Base-by-base conservation (phyloP, 2,329 filamentous ascomycete species). In the Helminthosporium solani region DNA sequence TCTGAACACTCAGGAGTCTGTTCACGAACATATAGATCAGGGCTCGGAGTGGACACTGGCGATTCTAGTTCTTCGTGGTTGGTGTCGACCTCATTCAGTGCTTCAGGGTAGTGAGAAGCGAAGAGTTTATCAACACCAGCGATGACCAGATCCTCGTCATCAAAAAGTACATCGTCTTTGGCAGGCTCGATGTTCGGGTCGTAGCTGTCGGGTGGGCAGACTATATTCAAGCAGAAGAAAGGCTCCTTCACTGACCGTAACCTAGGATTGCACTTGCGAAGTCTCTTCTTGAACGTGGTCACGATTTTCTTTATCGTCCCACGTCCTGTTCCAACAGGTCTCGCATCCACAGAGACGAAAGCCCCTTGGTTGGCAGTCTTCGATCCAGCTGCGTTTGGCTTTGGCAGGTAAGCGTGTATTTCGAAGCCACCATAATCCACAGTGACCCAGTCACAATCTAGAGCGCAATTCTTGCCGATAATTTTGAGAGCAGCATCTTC, bases 161-260 rank as follows among this genome's bases (percentile, higher is more conserved):
- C 73, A 58, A 91, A 90, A 1, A 89, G 59, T 2, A 91, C 77
- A 56, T 89, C 82, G 46, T 88, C 82, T 61, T 91, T 91, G 3
- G 81, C 74, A 3, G 86, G 81, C 49, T 89, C 83, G 5, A 90
- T 68, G 54, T 90, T 91, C 1, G 78, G 74, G 67, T 91, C 87
- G 57, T 91, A 91, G 47, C 75, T 83, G 21, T 77, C 76, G 1
- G 72, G 61, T 0, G 81, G 78, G 58, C 86, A 90, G 12, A 64
- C 64, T 23, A 91, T 82, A 46, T 83, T 79, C 30, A 91, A 67
- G 33, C 76, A 76, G 33, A 90, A 67, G 60, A 90, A 90, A 0
- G 78, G 77, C 40, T 81, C 78, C 15, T 73, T 75, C 18, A 74
- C 54, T 8, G 64, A 56, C 6, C 56, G 48, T 7, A 70, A 55